Percentiles rank a stretch among this genome's conserved stretches.
These are phyloP conservation scores for Lentinula boryana DNA, from an alignment of 768 basidiomycete genomes.

Conservation along the genomic window DNA sequence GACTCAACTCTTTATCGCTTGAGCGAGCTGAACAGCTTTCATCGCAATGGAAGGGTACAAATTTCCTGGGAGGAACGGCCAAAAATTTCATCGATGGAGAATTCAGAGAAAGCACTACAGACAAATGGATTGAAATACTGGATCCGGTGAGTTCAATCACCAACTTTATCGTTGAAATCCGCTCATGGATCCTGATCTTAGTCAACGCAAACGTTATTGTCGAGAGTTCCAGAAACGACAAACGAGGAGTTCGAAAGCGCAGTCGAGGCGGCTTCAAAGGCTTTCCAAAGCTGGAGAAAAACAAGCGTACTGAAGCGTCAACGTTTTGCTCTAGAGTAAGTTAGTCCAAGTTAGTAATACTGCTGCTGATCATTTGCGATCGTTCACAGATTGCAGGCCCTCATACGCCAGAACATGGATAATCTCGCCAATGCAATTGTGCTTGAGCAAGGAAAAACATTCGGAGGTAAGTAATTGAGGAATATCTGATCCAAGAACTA, in stretches of 20 bases:
- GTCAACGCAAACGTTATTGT: conserved; percentile 89
- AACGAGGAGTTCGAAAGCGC: conserved; percentile 75
- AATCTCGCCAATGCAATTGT: conserved; percentile 86
- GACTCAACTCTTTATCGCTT: conserved; percentile 52
- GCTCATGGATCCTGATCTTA: conserved; percentile 21
- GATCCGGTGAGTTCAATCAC: conserved; percentile 68
- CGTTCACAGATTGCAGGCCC: conserved; percentile 59
- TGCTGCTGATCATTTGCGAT: background rate
- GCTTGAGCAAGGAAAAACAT: conserved; percentile 93
- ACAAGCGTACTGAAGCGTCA: conserved; percentile 85
- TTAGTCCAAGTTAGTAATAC: background rate
- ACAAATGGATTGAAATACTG: conserved; percentile 78
- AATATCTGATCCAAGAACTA: background rate
- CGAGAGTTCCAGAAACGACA: conserved; percentile 87
- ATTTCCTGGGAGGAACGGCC: conserved; percentile 76
- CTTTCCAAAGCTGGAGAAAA: conserved; percentile 84
- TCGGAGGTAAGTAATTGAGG: conserved; percentile 49
- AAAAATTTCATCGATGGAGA: conserved; percentile 91
- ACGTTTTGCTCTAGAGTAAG: conserved; percentile 68
- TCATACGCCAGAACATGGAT: conserved; percentile 80
- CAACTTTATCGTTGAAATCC: background rate
- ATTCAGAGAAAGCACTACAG: conserved; percentile 78
- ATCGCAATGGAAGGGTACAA: conserved; percentile 80
- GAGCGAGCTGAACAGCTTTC: conserved; percentile 69
- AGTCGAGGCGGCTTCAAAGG: conserved; percentile 74